Percentiles rank a stretch among this genome's conserved stretches.
phyloP scores from a whole-genome alignment of 108 stramenopile genomes.

The Seminavis robusta region DNA sequence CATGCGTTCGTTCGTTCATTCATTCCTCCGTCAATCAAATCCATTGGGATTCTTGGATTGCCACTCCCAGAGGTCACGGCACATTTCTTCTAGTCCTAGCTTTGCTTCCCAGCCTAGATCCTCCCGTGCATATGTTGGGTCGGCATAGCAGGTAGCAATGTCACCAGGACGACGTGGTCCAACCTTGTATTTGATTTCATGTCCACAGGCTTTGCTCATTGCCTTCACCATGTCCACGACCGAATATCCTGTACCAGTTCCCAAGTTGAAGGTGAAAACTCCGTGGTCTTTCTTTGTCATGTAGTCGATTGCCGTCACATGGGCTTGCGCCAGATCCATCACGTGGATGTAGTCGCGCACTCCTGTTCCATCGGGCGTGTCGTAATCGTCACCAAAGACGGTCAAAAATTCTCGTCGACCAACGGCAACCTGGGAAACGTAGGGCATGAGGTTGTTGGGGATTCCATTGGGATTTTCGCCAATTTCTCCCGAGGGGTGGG shows the following conservation, averaged over 20 bases:
- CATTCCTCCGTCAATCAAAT: too few species aligned
- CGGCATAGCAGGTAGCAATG: constrained; percentile 95
- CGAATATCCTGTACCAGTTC: constrained; percentile 91
- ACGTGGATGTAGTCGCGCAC: constrained; percentile 99
- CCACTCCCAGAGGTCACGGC: constrained; percentile 95
- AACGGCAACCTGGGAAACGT: constrained; percentile 95
- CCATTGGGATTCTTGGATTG: constrained; percentile 96
- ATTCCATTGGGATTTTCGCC: constrained; percentile 98
- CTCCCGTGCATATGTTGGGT: constrained; percentile 80
- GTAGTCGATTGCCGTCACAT: constrained; percentile 89
- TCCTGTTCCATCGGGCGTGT: constrained; percentile 96
- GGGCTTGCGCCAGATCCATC: constrained; percentile 95
- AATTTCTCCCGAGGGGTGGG: constrained; percentile 94
- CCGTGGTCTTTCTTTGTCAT: constrained; percentile 38
- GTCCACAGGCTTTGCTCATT: constrained; percentile 91
- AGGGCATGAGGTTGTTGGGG: constrained; percentile 99
- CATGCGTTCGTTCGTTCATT: too few species aligned
- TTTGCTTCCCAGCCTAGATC: constrained; percentile 97
- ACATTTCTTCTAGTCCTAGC: constrained; percentile 91
- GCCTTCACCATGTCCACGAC: constrained; percentile 96
- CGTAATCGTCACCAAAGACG: constrained; percentile 97
- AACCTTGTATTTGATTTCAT: constrained; percentile 84
- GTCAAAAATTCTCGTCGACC: constrained; percentile 91
- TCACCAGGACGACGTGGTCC: constrained; percentile 92
- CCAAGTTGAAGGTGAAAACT: constrained; percentile 90